A percentile compares a stretch with the other conserved stretches of the same genome.
Evolutionary conservation across 1,284 basidiomycete species (phyloP).

Genomic region (Moniliella sp.): DNA sequence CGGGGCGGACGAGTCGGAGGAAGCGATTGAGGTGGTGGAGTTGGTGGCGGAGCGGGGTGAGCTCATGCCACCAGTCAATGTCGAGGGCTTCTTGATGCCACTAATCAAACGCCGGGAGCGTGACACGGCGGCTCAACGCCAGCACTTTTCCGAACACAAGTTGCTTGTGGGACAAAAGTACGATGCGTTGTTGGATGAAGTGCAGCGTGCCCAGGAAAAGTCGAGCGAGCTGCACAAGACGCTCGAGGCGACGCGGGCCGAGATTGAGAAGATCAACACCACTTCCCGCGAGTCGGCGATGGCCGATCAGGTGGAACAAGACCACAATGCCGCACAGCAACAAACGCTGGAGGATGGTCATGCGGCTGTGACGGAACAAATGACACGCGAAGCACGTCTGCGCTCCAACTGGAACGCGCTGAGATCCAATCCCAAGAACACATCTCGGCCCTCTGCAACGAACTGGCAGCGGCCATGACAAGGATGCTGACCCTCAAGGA

Average conservation of each 20-base stretch:
- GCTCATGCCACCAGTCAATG: neutral
- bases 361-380: neutral
- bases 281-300: too few relatives aligned
- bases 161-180: neutral
- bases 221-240: neutral
- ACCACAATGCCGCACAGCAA: neutral
- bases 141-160: neutral
- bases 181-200: neutral
- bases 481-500: neutral
- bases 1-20: neutral
- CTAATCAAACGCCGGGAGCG: neutral
- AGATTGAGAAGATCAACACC: neutral
- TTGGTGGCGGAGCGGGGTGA: neutral
- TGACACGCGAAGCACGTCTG: neutral
- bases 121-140: neutral
- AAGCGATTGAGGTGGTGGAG: neutral
- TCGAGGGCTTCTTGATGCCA: neutral
- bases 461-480: neutral
- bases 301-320: neutral
- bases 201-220: neutral
- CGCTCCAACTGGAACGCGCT: neutral
- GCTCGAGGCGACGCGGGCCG: neutral
- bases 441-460: neutral
- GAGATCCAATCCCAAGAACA: neutral
- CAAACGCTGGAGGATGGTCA: neutral